Percentiles rank a stretch among this genome's conserved stretches.
These are phyloP conservation scores for Nicotiana attenuata DNA, from an alignment of 257 asterid species.

Conservation along the genomic window DNA sequence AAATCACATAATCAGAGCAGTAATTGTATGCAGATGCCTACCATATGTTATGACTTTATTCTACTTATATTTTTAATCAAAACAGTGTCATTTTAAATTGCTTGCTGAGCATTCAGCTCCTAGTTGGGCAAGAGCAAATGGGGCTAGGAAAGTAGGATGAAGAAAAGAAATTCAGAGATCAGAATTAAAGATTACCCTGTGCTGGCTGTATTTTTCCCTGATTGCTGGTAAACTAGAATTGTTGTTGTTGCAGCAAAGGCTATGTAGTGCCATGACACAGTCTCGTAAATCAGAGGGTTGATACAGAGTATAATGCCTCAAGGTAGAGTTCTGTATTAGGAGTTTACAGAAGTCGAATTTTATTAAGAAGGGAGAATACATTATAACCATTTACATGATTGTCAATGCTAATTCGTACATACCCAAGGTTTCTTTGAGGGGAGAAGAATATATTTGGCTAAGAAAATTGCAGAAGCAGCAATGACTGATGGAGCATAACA, in stretches of 20 bases:
- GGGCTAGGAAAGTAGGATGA: not conserved
- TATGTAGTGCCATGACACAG: slow-evolving; percentile 41
- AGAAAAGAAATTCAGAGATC: not conserved
- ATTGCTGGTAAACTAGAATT: slow-evolving; percentile 71
- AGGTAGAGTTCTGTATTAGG: slow-evolving; percentile 45
- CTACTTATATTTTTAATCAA: too few relatives aligned
- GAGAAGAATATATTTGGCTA: slow-evolving; percentile 37
- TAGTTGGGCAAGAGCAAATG: too few relatives aligned
- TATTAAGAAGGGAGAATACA: not conserved
- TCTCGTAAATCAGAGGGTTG: slow-evolving; percentile 40
- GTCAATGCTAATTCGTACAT: slow-evolving; percentile 14
- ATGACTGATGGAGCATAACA: slow-evolving; percentile 39
- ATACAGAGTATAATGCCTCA: slow-evolving; percentile 40
- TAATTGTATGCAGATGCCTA: not conserved
- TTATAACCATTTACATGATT: not conserved
- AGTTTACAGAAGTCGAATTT: not conserved
- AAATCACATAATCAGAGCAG: not conserved
- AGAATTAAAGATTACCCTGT: slow-evolving; percentile 47
- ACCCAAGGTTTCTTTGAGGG: slow-evolving; percentile 56
- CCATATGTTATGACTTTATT: not conserved
- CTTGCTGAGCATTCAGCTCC: too few relatives aligned
- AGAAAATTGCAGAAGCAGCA: slow-evolving; percentile 52
- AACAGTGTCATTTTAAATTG: too few relatives aligned
- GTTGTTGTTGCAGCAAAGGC: slow-evolving; percentile 23
- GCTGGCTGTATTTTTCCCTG: slow-evolving; percentile 92